Evolutionary conservation across 208 protist genomes (phyloP).

Genomic region (Trypanosoma vivax): DNA sequence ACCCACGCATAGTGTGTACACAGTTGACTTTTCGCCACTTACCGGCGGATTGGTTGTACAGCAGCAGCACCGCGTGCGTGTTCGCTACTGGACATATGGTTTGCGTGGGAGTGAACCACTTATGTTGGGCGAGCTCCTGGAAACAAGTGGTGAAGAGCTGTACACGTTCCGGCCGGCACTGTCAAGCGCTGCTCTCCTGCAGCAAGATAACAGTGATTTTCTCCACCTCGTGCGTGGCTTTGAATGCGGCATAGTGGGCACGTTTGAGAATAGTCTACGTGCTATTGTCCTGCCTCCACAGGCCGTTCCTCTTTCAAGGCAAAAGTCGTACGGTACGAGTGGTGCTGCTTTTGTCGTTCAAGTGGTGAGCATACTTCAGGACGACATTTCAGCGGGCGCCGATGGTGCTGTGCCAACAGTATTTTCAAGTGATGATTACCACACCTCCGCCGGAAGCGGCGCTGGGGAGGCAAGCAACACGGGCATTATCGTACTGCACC

Average conservation of each 20-base stretch:
- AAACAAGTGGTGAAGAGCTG: slow-evolving; percentile 12
- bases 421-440: slow-evolving; percentile 4
- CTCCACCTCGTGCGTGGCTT: slow-evolving; percentile 43
- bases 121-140: slow-evolving; percentile 8
- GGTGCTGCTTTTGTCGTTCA: slow-evolving; percentile 47
- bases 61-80: slow-evolving; percentile 18
- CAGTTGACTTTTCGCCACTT: slow-evolving; percentile 38
- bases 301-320: slow-evolving; percentile 15
- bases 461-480: slow-evolving; percentile 10
- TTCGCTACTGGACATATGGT: slow-evolving; percentile 43
- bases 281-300: slow-evolving; percentile 35
- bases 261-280: slow-evolving; percentile 44
- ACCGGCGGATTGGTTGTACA: slow-evolving; percentile 28
- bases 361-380: slow-evolving; percentile 28
- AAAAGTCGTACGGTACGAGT: slow-evolving; percentile 23
- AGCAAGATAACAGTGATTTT: slow-evolving; percentile 1
- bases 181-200: slow-evolving; percentile 31
- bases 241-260: slow-evolving; percentile 49
- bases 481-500: slow-evolving; percentile 15
- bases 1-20: slow-evolving; percentile 26
- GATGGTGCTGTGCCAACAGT: slow-evolving; percentile 13
- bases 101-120: slow-evolving; percentile 11
- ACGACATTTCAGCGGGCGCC: background rate
- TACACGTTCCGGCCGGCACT: slow-evolving; percentile 45
- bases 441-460: background rate